Evolutionary conservation across 23 red algal genomes (phyloP).

Genomic region (Gracilaria domingensis): DNA sequence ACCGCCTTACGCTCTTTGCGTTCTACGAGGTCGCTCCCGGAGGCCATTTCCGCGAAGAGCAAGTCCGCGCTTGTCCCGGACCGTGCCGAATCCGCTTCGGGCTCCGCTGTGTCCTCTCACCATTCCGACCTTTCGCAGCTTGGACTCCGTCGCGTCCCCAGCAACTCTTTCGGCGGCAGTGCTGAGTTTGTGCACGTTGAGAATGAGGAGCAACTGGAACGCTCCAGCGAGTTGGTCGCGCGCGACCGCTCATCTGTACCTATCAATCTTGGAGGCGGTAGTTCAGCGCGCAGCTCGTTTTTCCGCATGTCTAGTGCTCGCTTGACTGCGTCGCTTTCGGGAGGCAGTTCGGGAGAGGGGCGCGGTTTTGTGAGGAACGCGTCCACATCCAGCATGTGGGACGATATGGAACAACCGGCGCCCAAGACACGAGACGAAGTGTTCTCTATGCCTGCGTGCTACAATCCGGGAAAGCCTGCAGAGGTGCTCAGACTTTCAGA

Average conservation of each 20-base stretch:
- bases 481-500: neutral
- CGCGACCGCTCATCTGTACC: constrained; percentile 14
- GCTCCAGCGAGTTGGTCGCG: neutral
- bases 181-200: constrained; percentile 29
- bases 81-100: constrained; percentile 25
- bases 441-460: constrained; percentile 34
- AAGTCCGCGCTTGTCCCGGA: neutral
- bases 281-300: constrained; percentile 17
- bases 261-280: constrained; percentile 5
- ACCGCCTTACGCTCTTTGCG: constrained; percentile 11
- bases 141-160: constrained; percentile 22
- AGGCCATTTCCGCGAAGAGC: constrained; percentile 26
- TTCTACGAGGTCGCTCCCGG: constrained; percentile 12
- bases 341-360: neutral
- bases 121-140: constrained; percentile 34
- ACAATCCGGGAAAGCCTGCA: neutral
- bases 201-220: constrained; percentile 13
- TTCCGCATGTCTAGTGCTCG: constrained; percentile 11
- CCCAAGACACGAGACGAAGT: constrained; percentile 12
- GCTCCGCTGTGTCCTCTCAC: neutral
- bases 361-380: neutral
- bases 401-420: constrained; percentile 2
- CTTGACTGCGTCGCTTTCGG: constrained; percentile 20
- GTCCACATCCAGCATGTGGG: constrained; percentile 13
- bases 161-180: constrained; percentile 23